Evolutionary conservation across 2,329 filamentous ascomycete genomes (phyloP).

Genomic region (Colletotrichum sidae): DNA sequence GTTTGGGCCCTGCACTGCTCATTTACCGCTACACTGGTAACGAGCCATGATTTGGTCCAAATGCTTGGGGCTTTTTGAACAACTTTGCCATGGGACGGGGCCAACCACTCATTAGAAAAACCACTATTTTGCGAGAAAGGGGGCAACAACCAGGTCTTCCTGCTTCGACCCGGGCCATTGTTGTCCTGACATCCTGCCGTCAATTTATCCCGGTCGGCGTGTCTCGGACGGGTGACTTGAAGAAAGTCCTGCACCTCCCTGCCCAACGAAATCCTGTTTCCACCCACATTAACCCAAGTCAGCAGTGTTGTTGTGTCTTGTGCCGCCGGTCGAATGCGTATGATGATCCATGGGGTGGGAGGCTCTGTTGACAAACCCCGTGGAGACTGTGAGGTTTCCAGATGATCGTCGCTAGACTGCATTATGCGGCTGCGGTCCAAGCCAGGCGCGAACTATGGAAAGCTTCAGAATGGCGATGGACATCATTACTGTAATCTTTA

Average conservation of each 20-base stretch:
- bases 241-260: neutral
- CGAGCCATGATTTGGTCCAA: constrained; percentile 12
- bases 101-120: constrained; percentile 6
- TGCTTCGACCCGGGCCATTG: constrained; percentile 8
- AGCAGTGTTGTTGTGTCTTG: too few relatives aligned
- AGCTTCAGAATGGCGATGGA: too few relatives aligned
- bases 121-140: constrained; percentile 32
- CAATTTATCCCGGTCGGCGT: constrained; percentile 18
- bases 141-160: constrained; percentile 19
- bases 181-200: constrained; percentile 14
- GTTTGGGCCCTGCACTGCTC: constrained; percentile 22
- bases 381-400: too few relatives aligned
- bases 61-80: constrained; percentile 12
- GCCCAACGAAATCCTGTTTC: neutral
- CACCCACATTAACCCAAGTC: too few relatives aligned
- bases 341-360: too few relatives aligned
- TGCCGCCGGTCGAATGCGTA: too few relatives aligned
- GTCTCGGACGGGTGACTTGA: constrained; percentile 16
- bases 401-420: too few relatives aligned
- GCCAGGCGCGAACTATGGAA: too few relatives aligned
- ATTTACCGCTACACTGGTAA: constrained; percentile 36
- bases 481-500: too few relatives aligned
- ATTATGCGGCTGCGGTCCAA: too few relatives aligned
- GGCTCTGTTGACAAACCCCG: too few relatives aligned
- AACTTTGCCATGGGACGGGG: neutral